These are phyloP conservation scores for Calamus simplicifolius DNA, from an alignment of 176 grass and related monocot species.

Conservation along the genomic window DNA sequence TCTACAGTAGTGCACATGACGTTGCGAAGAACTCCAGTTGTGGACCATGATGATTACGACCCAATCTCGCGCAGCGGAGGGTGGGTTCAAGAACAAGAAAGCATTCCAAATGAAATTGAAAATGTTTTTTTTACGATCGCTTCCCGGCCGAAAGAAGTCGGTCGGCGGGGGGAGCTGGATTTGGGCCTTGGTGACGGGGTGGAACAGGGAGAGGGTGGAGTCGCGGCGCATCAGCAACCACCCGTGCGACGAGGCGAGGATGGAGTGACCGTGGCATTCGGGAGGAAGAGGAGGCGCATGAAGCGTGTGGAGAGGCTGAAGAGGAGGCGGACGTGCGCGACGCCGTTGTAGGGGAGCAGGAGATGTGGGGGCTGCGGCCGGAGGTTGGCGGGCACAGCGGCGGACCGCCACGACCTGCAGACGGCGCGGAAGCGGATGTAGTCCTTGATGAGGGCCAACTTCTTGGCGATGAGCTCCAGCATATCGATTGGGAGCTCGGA, in stretches of 20 bases:
- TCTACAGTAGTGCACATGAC: too few relatives aligned
- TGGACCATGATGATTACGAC: too few relatives aligned
- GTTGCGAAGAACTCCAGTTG: too few relatives aligned
- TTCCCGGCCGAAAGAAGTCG: background rate
- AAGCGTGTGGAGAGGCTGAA: background rate
- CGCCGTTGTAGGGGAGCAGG: background rate
- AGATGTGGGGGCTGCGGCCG: background rate
- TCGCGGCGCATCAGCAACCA: background rate
- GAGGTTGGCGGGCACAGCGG: background rate
- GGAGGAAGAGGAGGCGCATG: background rate
- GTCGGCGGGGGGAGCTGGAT: background rate
- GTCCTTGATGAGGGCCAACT: background rate
- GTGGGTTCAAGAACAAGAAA: too few relatives aligned
- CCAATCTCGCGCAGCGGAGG: too few relatives aligned
- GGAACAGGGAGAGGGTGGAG: background rate
- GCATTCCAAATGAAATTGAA: too few relatives aligned
- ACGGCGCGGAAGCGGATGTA: conserved; percentile 9
- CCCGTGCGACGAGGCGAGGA: background rate
- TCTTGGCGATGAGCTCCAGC: background rate
- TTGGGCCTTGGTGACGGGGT: conserved; percentile 1
- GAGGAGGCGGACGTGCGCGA: background rate
- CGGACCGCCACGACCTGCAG: conserved; percentile 5
- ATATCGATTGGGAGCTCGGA: background rate
- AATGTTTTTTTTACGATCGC: too few relatives aligned
- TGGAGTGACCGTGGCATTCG: background rate